These are phyloP conservation scores for Zoysia matrella DNA, from an alignment of 202 grass and related monocot species.

Conservation along the genomic window DNA sequence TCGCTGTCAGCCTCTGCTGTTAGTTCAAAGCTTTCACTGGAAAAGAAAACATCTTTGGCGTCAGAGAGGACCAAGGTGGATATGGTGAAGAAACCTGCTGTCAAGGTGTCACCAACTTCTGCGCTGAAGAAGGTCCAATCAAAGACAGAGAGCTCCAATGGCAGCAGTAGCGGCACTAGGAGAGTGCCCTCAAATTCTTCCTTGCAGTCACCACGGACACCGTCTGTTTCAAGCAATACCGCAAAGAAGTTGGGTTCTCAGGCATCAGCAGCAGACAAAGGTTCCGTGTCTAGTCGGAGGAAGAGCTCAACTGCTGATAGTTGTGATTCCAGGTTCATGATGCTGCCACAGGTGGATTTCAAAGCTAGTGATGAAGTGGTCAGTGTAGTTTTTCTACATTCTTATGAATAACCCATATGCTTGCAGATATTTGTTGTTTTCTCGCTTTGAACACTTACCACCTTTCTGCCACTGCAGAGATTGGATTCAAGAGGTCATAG, in stretches of 20 bases:
- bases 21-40: constrained; percentile 39
- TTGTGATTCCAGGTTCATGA: constrained; percentile 78
- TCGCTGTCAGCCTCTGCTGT: constrained; percentile 30
- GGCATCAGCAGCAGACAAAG: constrained; percentile 51
- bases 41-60: constrained; percentile 49
- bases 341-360: constrained; percentile 94
- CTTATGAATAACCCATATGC: constrained; percentile 27
- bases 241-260: constrained; percentile 52
- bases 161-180: constrained; percentile 51
- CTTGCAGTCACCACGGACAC: constrained; percentile 56
- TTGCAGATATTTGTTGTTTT: constrained; percentile 23
- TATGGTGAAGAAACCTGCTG: constrained; percentile 45
- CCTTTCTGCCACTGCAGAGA: constrained; percentile 57
- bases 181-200: constrained; percentile 56
- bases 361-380: constrained; percentile 90
- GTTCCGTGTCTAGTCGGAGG: constrained; percentile 60
- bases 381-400: constrained; percentile 40
- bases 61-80: constrained; percentile 47
- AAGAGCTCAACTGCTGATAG: constrained; percentile 64
- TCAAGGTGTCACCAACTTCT: constrained; percentile 55
- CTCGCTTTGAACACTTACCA: constrained; percentile 21
- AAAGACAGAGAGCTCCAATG: constrained; percentile 56
- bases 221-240: constrained; percentile 59
- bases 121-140: constrained; percentile 64
- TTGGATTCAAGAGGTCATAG: constrained; percentile 91